Evolutionary conservation across 352 stramenopile species (phyloP), one percentile per base, ranked within the genome.

Genomic region (Phytopythium cucurbitacearum): DNA sequence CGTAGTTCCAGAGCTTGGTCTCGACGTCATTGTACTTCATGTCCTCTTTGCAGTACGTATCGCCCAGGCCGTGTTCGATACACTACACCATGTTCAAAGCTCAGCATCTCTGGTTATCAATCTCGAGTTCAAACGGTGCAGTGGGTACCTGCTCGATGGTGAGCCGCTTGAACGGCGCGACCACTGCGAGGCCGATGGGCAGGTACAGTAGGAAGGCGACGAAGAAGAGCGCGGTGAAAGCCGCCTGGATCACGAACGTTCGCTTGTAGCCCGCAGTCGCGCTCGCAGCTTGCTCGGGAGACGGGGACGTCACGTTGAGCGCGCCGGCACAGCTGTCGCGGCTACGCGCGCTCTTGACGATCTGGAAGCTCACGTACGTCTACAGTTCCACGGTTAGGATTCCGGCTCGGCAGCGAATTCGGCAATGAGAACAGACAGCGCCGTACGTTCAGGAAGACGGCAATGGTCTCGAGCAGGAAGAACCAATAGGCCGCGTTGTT

Each of bases 1-100:
- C 66, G 40, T 89, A 89, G 60, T 91, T 85, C 67, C 73, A 88
- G 13, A 91, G 62, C 58, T 85, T 80, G 8, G 80, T 91, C 33
- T 74, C 51, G 4, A 53, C 75, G 15, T 49, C 65, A 37, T 89
- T 72, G 35, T 69, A 54, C n/a, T 54, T 49, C 65, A 88, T 80
- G 1, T 62, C 81, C 38, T 71, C 55, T 3, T 58, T 83, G 71
- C 80, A 90, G 56, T 90, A 90, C 11, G 74, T 55, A 9, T 64
- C 43, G 0, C 80, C 80, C 0, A 88, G 53, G 11, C 78, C 39
- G 7, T 66, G 57, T 16, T 68, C 53, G 12, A 87, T 62, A 40
- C 76, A 88, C 61, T 87, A 40, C 34, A 51, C 28, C 7, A 34
- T 36, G 21, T 28, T 28, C 21, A 28, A 28, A 28, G 21, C 21